phyloP scores from a whole-genome alignment of 139 green algal genomes.

The Volvox africanus region DNA sequence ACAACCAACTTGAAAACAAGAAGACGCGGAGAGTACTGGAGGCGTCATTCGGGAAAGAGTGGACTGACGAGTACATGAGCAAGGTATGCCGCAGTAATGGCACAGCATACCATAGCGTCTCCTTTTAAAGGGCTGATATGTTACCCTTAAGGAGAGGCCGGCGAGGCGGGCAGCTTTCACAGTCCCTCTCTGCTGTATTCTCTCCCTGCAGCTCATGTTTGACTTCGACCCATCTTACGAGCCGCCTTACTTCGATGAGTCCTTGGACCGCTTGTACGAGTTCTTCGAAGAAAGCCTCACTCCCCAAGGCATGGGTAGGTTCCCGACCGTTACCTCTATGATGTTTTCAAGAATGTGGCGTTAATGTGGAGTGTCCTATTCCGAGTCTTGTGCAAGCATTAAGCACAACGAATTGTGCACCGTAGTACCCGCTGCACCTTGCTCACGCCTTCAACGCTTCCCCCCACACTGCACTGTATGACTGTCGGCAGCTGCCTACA shows the following conservation, averaged over 20 bases:
- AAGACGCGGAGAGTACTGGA: conserved; percentile 83
- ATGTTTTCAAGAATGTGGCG: no score
- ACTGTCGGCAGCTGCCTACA: not conserved
- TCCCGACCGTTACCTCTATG: not conserved
- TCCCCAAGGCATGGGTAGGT: conserved; percentile 34
- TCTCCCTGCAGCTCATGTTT: conserved; percentile 64
- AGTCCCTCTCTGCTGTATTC: no score
- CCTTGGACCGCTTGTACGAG: conserved; percentile 59
- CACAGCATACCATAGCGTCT: no score
- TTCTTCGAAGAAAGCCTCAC: conserved; percentile 66
- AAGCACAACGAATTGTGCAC: no score
- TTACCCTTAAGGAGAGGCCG: no score
- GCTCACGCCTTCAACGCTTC: not conserved
- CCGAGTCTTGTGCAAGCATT: no score
- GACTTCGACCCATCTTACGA: conserved; percentile 63
- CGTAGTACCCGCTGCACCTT: not conserved
- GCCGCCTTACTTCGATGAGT: conserved; percentile 57
- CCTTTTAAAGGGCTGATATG: no score
- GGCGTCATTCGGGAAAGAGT: conserved; percentile 70
- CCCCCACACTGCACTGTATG: no score
- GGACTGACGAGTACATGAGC: conserved; percentile 79
- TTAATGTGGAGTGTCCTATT: no score
- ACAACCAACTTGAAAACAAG: conserved; percentile 81
- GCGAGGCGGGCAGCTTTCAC: no score
- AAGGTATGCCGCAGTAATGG: conserved; percentile 33